Evolutionary conservation across 352 stramenopile species (phyloP).

Genomic region (Phytophthora kernoviae): DNA sequence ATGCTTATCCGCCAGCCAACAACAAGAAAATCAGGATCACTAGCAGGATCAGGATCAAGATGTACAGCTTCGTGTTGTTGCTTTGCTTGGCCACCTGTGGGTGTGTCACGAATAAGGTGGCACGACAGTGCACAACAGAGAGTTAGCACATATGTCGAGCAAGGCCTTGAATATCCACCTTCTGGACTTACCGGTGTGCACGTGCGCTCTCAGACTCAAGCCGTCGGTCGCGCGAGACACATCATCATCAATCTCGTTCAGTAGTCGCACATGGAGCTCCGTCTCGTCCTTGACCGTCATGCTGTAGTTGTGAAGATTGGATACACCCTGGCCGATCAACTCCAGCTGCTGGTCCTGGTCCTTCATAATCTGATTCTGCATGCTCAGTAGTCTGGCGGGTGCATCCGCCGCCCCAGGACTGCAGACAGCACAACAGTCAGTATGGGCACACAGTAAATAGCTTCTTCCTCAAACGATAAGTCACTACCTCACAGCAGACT

Average conservation of each 20-base stretch:
- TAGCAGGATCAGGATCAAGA: conserved; percentile 88
- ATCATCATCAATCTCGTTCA: conserved; percentile 90
- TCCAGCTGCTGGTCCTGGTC: conserved; percentile 89
- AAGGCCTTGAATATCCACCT: conserved; percentile 1
- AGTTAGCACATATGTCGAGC: not conserved
- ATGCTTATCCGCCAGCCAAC: conserved; percentile 60
- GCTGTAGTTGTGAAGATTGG: conserved; percentile 88
- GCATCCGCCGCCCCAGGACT: conserved; percentile 36
- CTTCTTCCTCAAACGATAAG: not conserved
- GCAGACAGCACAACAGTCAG: conserved; percentile 14
- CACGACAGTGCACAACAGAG: not conserved
- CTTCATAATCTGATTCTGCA: conserved; percentile 93
- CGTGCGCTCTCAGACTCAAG: conserved; percentile 83
- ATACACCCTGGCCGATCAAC: conserved; percentile 79
- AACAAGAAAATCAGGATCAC: conserved; percentile 90
- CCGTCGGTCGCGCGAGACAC: conserved; percentile 83
- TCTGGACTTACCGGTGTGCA: conserved; percentile 54
- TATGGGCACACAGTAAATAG: not conserved
- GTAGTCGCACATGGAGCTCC: conserved; percentile 86
- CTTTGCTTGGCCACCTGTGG: conserved; percentile 92
- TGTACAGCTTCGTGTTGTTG: conserved; percentile 94
- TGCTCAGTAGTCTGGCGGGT: conserved; percentile 63
- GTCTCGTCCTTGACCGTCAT: conserved; percentile 90
- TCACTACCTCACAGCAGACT: conserved; percentile 34
- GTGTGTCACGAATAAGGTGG: conserved; percentile 16